phyloP scores from a whole-genome alignment of 257 asterid species.

The Scutellaria barbata region DNA sequence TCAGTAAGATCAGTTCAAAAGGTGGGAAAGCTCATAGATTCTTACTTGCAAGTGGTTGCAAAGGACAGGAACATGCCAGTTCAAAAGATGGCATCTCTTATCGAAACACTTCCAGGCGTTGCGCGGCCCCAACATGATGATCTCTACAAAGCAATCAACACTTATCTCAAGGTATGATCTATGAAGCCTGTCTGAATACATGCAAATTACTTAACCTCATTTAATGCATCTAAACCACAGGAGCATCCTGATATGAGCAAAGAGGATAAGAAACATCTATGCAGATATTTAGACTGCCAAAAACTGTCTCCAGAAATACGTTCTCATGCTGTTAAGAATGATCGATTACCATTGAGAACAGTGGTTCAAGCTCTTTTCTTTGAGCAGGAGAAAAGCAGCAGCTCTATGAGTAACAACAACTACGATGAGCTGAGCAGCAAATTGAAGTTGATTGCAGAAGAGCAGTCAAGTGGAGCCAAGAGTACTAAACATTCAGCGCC shows the following conservation, averaged over 20 bases:
- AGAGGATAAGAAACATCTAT: slow-evolving; percentile 61
- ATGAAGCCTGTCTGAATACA: too few relatives aligned
- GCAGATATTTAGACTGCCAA: slow-evolving; percentile 64
- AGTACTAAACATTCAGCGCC: slow-evolving; percentile 32
- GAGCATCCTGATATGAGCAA: slow-evolving; percentile 66
- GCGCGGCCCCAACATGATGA: slow-evolving; percentile 66
- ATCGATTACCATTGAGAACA: slow-evolving; percentile 64
- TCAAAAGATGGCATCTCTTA: slow-evolving; percentile 53
- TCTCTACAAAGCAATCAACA: slow-evolving; percentile 64
- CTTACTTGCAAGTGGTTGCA: slow-evolving; percentile 62
- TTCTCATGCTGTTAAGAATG: slow-evolving; percentile 63
- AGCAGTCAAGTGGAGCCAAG: slow-evolving; percentile 29
- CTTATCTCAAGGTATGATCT: slow-evolving; percentile 58
- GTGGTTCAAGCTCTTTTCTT: slow-evolving; percentile 75
- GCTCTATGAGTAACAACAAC: too few relatives aligned
- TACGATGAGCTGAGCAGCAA: too few relatives aligned
- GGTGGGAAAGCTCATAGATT: slow-evolving; percentile 60
- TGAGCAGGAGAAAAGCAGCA: slow-evolving; percentile 56
- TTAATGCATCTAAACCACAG: slow-evolving; percentile 24
- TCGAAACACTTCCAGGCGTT: slow-evolving; percentile 63
- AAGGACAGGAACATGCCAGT: slow-evolving; percentile 48
- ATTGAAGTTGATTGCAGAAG: too few relatives aligned
- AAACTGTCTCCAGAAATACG: slow-evolving; percentile 63
- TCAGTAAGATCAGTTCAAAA: slow-evolving; percentile 36
- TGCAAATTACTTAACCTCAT: too few relatives aligned